Conservation (phyloP, 2,329 filamentous ascomycete genomes). For the Coleophoma cylindrospora region DNA sequence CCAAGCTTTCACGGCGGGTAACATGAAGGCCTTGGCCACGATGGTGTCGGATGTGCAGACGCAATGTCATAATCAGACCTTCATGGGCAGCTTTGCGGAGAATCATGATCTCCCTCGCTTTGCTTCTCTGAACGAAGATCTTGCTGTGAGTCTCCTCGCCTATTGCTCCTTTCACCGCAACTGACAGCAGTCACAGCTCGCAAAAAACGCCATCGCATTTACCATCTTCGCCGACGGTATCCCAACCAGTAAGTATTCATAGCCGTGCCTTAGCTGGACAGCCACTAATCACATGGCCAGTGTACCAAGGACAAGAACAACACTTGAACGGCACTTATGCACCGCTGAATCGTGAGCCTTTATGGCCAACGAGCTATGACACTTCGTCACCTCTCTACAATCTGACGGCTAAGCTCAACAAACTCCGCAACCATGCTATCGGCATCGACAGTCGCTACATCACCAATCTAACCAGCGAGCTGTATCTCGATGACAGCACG, state of each 20-base stretch:
- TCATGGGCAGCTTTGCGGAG: constrained; percentile 3
- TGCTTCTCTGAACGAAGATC: constrained; percentile 1
- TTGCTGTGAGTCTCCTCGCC: not conserved
- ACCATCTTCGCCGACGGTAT: constrained; percentile 42
- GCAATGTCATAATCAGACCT: not conserved
- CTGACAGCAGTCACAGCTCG: constrained; percentile 9
- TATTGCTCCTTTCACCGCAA: not conserved
- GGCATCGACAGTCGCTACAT: not conserved
- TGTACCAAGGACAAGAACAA: constrained; percentile 47
- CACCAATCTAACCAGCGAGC: not conserved
- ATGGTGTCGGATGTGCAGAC: constrained; percentile 1
- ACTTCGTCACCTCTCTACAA: constrained; percentile 30
- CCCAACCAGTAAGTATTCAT: constrained; percentile 28
- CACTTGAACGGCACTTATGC: constrained; percentile 31
- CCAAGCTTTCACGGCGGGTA: constrained; percentile 4
- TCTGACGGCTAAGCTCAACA: constrained; percentile 33
- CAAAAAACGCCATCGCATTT: constrained; percentile 40
- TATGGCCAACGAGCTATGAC: constrained; percentile 32
- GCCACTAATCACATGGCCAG: constrained; percentile 15
- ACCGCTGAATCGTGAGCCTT: constrained; percentile 34
- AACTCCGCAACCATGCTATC: constrained; percentile 30
- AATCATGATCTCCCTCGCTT: constrained; percentile 6
- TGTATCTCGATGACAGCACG: not conserved
- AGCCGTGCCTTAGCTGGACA: constrained; percentile 7
- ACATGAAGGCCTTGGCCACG: constrained; percentile 3